Evolutionary conservation across 208 protist species (phyloP).

Genomic region (Crithidia bombi): DNA sequence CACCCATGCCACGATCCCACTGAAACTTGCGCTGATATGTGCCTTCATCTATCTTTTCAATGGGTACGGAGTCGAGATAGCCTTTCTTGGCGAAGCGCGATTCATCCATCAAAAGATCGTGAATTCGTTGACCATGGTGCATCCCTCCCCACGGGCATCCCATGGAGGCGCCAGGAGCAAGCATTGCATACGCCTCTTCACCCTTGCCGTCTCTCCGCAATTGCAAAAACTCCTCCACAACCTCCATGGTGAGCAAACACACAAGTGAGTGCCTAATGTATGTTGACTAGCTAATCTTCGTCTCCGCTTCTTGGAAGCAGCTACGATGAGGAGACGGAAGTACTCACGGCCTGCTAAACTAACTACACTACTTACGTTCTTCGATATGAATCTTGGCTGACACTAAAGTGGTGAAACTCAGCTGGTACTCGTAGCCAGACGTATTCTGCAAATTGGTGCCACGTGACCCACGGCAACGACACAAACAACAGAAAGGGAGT

Average conservation of each 20-base stretch:
- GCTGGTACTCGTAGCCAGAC: too few species aligned
- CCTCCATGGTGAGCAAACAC: slow-evolving; percentile 48
- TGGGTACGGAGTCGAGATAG: slow-evolving; percentile 77
- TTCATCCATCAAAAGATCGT: slow-evolving; percentile 72
- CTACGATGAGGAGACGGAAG: too few species aligned
- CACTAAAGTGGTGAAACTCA: too few species aligned
- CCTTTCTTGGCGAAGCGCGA: slow-evolving; percentile 75
- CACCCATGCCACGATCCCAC: slow-evolving; percentile 85
- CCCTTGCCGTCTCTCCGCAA: slow-evolving; percentile 72
- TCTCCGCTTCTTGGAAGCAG: not conserved
- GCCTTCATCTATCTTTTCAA: slow-evolving; percentile 83
- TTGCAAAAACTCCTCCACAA: slow-evolving; percentile 82
- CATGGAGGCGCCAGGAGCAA: slow-evolving; percentile 83
- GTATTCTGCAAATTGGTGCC: too few species aligned
- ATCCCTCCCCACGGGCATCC: slow-evolving; percentile 89
- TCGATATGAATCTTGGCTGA: too few species aligned
- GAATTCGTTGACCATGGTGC: slow-evolving; percentile 74
- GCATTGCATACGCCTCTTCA: slow-evolving; percentile 76
- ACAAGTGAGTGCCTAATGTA: not conserved
- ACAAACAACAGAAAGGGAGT: too few species aligned
- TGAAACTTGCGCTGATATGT: slow-evolving; percentile 89
- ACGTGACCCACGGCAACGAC: too few species aligned
- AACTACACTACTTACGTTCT: too few species aligned
- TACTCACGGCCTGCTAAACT: too few species aligned
- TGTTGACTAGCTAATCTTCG: too few species aligned